Percentiles rank a stretch among this genome's conserved stretches.
Evolutionary conservation across 768 basidiomycete genomes (phyloP).

Genomic region (Imleria badia): DNA sequence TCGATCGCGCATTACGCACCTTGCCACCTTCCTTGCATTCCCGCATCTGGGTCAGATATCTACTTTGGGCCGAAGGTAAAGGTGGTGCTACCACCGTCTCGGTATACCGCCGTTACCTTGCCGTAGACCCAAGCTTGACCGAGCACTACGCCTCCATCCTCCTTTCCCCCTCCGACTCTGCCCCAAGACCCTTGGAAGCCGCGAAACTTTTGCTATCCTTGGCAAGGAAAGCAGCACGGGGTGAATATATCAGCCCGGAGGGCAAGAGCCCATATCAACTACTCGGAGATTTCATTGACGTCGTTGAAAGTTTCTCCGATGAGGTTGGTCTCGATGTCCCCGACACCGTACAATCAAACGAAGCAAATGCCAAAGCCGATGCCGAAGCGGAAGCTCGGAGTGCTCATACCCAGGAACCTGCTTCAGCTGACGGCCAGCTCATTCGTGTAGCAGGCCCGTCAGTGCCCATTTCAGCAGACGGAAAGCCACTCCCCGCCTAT

Average conservation of each 20-base stretch:
- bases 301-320: constrained; percentile 87
- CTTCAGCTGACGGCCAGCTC: constrained; percentile 57
- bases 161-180: constrained; percentile 54
- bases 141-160: constrained; percentile 75
- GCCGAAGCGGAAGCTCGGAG: constrained; percentile 40
- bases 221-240: constrained; percentile 79
- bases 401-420: constrained; percentile 35
- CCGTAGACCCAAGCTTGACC: constrained; percentile 76
- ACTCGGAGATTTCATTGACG: constrained; percentile 87
- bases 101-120: constrained; percentile 87
- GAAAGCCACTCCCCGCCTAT: constrained; percentile 51
- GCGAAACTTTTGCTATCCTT: constrained; percentile 86
- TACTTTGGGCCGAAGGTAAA: constrained; percentile 85
- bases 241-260: constrained; percentile 83
- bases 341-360: constrained; percentile 62
- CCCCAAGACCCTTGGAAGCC: constrained; percentile 84
- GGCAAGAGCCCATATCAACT: constrained; percentile 96
- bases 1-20: constrained; percentile 91
- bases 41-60: constrained; percentile 90
- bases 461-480: constrained; percentile 49
- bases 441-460: constrained; percentile 73
- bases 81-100: constrained; percentile 77
- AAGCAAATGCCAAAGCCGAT: constrained; percentile 47
- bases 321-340: constrained; percentile 88
- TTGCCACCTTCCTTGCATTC: constrained; percentile 90